Conservation (phyloP, 805 yeast genomes). For the Maudiozyma turicensis region DNA sequence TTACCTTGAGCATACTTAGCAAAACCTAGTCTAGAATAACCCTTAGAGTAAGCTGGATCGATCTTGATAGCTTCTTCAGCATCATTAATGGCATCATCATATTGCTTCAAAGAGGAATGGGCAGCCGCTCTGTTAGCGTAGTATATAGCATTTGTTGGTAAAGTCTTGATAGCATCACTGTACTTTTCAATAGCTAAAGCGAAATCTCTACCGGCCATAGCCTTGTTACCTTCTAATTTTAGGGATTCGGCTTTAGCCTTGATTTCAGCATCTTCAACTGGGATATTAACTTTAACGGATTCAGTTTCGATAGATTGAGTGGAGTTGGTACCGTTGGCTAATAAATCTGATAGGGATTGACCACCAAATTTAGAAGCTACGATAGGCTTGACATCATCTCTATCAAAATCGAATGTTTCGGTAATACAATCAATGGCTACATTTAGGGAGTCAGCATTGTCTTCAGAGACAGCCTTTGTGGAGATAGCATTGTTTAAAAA, state of each 20-base stretch:
- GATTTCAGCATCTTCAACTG: conserved; percentile 38
- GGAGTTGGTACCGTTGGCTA: conserved; percentile 22
- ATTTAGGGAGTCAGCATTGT: conserved; percentile 79
- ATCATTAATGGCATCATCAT: conserved; percentile 70
- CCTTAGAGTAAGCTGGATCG: conserved; percentile 79
- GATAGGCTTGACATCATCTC: conserved; percentile 33
- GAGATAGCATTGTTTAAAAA: conserved; percentile 53
- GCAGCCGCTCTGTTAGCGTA: conserved; percentile 96
- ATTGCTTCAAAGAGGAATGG: conserved; percentile 65
- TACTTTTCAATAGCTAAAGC: conserved; percentile 65
- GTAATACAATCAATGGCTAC: conserved; percentile 89
- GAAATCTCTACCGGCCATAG: conserved; percentile 71
- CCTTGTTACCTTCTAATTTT: conserved; percentile 82
- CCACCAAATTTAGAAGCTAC: conserved; percentile 36
- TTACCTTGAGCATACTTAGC: conserved; percentile 95
- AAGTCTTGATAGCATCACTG: conserved; percentile 64
- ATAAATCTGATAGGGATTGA: conserved; percentile 38
- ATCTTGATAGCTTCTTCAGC: conserved; percentile 72
- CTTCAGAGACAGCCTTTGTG: conserved; percentile 60
- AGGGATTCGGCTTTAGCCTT: conserved; percentile 71
- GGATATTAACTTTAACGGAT: conserved; percentile 34
- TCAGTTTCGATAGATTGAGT: conserved; percentile 24
- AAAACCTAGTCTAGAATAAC: conserved; percentile 88
- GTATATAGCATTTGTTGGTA: conserved; percentile 71
- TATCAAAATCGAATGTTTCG: conserved; percentile 69